phyloP scores from a whole-genome alignment of 2,329 filamentous ascomycete genomes.

The Fusarium avenaceum region DNA sequence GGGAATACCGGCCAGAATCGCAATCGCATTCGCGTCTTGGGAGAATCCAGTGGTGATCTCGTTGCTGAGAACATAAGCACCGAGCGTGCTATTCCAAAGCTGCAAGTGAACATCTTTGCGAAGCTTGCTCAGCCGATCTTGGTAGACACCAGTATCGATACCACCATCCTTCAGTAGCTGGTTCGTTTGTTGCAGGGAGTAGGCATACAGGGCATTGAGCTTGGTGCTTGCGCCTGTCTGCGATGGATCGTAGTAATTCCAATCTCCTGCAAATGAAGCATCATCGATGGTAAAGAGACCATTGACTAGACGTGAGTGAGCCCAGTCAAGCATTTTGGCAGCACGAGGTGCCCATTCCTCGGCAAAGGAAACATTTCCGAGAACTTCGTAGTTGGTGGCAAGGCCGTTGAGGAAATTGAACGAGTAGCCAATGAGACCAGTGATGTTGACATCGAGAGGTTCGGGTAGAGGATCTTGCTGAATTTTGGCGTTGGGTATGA shows the following conservation, averaged over 20 bases:
- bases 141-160: not conserved
- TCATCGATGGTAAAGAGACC: not conserved
- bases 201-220: slow-evolving; percentile 6
- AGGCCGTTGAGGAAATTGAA: not conserved
- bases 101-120: not conserved
- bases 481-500: slow-evolving; percentile 11
- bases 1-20: not conserved
- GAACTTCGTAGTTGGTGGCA: slow-evolving; percentile 2
- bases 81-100: not conserved
- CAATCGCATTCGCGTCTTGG: not conserved
- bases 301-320: not conserved
- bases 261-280: not conserved
- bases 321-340: not conserved
- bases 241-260: slow-evolving; percentile 11
- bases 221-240: slow-evolving; percentile 7
- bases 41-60: not conserved
- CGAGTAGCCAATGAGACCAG: not conserved
- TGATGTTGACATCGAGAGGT: slow-evolving; percentile 1
- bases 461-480: not conserved
- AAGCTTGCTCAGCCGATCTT: not conserved
- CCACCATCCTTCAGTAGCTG: not conserved
- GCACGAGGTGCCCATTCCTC: not conserved
- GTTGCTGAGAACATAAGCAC: not conserved
- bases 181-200: not conserved
- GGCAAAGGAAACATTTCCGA: rapidly evolving